Base-by-base conservation (phyloP, 1,284 basidiomycete species). In the Meira nashicola region DNA sequence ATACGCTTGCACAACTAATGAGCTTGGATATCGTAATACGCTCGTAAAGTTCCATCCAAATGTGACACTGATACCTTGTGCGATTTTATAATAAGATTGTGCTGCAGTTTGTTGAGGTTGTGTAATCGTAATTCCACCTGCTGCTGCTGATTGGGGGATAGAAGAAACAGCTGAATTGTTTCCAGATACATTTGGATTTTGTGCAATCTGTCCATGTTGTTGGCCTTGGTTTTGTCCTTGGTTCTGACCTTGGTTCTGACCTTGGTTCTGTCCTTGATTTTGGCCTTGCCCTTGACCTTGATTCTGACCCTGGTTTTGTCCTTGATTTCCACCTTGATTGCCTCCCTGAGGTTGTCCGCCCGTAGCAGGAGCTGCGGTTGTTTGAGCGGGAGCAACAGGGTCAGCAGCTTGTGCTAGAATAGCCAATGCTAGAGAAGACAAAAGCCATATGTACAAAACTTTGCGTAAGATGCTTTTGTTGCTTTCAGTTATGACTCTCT, bases 21-120 rank as follows among this genome's bases (percentile, higher is more conserved):
- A 62, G 8, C 50, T 39, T 1, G 74, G 74, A 25, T 68, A 67
- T 19, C 63, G 58, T 11, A 73, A 46, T 19, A 78, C 66, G 2
- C 66, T 72, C 28, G 76, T 78, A 51, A 74, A 77, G 60, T 73
- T 71, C 76, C 76, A 78, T 11, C 71, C 76, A 21, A 78, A 78
- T 0, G 76, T 78, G 58, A 77, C 68, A 33, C 60, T 58, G 39
- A 68, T 71, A 15, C 71, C 72, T 12, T 55, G 57, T 2, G 71
- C 74, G 19, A 78, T 74, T 66, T 78, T 78, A 71, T 77, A 78
- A 61, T 71, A 78, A 14, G 74, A 76, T 0, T 68, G 57, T 15
- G 71, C 66, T 6, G 71, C 73, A 1, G 73, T 76, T 51, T 77
- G 68, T 14, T 14, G 21, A 1, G 76, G 76, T 49, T 73, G 56